Percentiles rank a stretch among this genome's conserved stretches.
Conservation (phyloP, 805 yeast genomes). For the Kregervanrija delftensis region DNA sequence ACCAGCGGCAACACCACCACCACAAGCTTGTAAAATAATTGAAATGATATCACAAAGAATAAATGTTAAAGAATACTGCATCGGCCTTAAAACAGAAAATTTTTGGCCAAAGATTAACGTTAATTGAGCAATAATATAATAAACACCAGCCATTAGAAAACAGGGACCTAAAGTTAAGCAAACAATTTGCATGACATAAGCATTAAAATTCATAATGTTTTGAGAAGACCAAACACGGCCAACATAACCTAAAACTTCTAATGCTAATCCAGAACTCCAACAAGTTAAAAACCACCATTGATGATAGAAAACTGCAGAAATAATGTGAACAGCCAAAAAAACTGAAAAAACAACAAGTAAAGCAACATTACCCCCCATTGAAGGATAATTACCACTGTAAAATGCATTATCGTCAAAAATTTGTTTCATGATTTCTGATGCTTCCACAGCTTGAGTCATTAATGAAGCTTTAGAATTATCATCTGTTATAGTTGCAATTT, state of each 20-base stretch:
- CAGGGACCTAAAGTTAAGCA: slow-evolving; percentile 76
- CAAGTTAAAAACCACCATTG: slow-evolving; percentile 65
- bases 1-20: slow-evolving; percentile 66
- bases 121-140: slow-evolving; percentile 62
- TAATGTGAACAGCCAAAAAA: slow-evolving; percentile 35
- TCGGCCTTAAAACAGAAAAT: slow-evolving; percentile 48
- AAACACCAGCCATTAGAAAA: slow-evolving; percentile 78
- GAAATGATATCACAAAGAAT: slow-evolving; percentile 60
- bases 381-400: slow-evolving; percentile 42
- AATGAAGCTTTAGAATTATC: slow-evolving; percentile 7
- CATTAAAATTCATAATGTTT: slow-evolving; percentile 27
- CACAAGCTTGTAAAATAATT: slow-evolving; percentile 61
- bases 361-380: slow-evolving; percentile 49
- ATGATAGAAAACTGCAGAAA: slow-evolving; percentile 35
- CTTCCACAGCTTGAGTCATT: slow-evolving; percentile 17
- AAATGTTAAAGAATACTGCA: slow-evolving; percentile 57
- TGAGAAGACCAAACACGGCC: slow-evolving; percentile 47
- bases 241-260: slow-evolving; percentile 65
- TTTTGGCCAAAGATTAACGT: slow-evolving; percentile 53
- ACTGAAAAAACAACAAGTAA: slow-evolving; percentile 50
- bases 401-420: slow-evolving; percentile 13
- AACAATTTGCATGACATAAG: slow-evolving; percentile 58
- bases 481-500: slow-evolving; percentile 21
- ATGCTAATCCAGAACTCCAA: slow-evolving; percentile 45
- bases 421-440: slow-evolving; percentile 15